Base-by-base conservation (phyloP, 805 yeast genomes). In the Schwanniomyces yamadae region DNA sequence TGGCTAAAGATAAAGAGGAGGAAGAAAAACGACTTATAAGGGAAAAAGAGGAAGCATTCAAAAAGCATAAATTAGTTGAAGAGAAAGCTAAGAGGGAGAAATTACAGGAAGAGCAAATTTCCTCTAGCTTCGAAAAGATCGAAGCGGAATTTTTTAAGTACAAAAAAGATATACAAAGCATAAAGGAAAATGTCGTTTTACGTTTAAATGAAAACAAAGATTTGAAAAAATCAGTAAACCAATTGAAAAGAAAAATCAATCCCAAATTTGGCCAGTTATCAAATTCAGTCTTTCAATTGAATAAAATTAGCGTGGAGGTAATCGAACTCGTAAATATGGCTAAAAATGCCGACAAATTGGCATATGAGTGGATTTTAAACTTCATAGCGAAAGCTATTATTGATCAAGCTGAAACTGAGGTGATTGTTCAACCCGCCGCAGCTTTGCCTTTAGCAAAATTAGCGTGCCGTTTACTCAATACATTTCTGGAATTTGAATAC, bases 201-300 rank as follows among this genome's bases (percentile, higher is more conserved):
- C 76, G 77, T 7, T 71, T 88, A 21, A 55, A 59, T n/a, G 44
- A 45, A 10, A 69, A 81, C 46, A 72, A 75, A 18, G 74, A 66
- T 20, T 52, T 75, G 23, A 82, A 81, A 48, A 76, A 73, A 31
- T 54, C 58, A n/a, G 71, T 80, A 23, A 70, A 74, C 13, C 71
- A 73, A n/a, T 72, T 79, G 37, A 83, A 82, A 52, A 69, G 96
- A 33, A 79, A 81, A 49, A 78, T 93, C 46, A 87, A 87, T 52
- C 93, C 96, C 5, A 84, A 83, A 54, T 80, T 93, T 46, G 98
- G 99, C 9, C 98, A 93, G 62, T 67, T 93, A 41, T 88, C 96
- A 1, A 82, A 80, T 51, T 80, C 89, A 35, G 60, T 54, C 35
- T 30, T 58, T 2, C 96, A 93, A 53, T 65, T 89, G 28, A 52